These are phyloP conservation scores for Aspergillus affinis DNA, from an alignment of 495 filamentous ascomycete genomes.

Conservation along the genomic window DNA sequence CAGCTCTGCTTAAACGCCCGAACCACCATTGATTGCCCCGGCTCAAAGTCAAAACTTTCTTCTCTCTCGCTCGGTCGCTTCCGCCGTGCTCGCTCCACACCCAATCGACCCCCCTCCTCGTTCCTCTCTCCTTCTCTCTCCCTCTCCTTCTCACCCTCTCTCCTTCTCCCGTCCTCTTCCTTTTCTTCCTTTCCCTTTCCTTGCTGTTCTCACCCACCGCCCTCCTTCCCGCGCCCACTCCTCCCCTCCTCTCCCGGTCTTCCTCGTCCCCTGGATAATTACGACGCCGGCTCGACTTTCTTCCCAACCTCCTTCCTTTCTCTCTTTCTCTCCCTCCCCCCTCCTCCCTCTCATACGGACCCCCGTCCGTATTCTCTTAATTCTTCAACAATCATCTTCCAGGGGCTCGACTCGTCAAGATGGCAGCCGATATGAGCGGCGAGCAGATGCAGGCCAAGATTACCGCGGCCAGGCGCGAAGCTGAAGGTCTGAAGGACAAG, in stretches of 20 bases:
- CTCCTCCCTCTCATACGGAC: slow-evolving; percentile 9
- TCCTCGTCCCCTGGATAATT: slow-evolving; percentile 19
- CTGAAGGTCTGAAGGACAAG: slow-evolving; percentile 94
- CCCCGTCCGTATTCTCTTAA: slow-evolving; percentile 15
- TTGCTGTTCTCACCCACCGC: slow-evolving; percentile 10
- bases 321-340: slow-evolving; percentile 13
- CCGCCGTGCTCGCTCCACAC: slow-evolving; percentile 27
- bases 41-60: slow-evolving; percentile 19
- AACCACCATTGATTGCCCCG: slow-evolving; percentile 19
- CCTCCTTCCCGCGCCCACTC: not conserved
- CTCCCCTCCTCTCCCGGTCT: slow-evolving; percentile 17
- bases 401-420: slow-evolving; percentile 37
- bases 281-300: slow-evolving; percentile 22
- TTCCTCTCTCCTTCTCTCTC: slow-evolving; percentile 15
- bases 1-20: slow-evolving; percentile 12
- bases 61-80: slow-evolving; percentile 27
- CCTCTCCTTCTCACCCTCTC: slow-evolving; percentile 20
- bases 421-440: slow-evolving; percentile 64
- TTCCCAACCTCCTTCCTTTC: slow-evolving; percentile 19
- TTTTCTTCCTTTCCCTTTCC: slow-evolving; percentile 15
- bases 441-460: slow-evolving; percentile 86
- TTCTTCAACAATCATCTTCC: slow-evolving; percentile 23
- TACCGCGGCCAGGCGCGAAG: slow-evolving; percentile 94
- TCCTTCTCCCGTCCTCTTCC: slow-evolving; percentile 19
- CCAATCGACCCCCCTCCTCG: slow-evolving; percentile 22